These are phyloP conservation scores for Metschnikowia borealis DNA, from an alignment of 805 yeast genomes.

Conservation along the genomic window DNA sequence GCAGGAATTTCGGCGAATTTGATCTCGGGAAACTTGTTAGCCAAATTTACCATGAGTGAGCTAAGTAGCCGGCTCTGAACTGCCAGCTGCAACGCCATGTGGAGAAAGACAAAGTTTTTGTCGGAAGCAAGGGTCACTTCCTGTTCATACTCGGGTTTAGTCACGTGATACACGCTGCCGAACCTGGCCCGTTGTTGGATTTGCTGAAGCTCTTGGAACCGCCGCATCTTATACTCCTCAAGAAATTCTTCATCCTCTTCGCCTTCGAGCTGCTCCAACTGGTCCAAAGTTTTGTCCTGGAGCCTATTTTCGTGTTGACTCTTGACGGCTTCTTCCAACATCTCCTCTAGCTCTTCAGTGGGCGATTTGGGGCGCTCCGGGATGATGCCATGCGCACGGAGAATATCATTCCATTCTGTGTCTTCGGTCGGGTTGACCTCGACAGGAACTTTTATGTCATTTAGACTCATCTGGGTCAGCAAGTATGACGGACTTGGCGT, in stretches of 20 bases:
- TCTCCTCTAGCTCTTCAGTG: constrained; percentile 80
- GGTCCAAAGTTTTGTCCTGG: constrained; percentile 72
- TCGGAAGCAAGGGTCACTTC: constrained; percentile 84
- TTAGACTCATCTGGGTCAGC: constrained; percentile 11
- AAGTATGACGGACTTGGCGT: neutral
- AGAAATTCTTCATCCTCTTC: constrained; percentile 92
- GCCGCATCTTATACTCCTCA: constrained; percentile 67
- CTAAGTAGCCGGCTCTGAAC: constrained; percentile 72
- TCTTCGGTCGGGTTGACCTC: constrained; percentile 95
- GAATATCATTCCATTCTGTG: constrained; percentile 97
- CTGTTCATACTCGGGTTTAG: constrained; percentile 81
- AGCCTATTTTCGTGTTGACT: constrained; percentile 80
- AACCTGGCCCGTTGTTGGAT: constrained; percentile 55
- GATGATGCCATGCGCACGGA: constrained; percentile 83
- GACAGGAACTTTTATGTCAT: constrained; percentile 64
- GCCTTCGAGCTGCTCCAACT: constrained; percentile 82
- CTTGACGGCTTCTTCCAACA: constrained; percentile 74
- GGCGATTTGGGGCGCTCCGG: constrained; percentile 92
- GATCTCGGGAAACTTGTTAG: constrained; percentile 70
- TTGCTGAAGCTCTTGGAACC: constrained; percentile 69
- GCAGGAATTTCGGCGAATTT: constrained; percentile 94
- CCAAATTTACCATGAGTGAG: constrained; percentile 52
- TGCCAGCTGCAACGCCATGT: constrained; percentile 63
- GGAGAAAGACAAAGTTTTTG: constrained; percentile 62
- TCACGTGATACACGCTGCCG: constrained; percentile 74